Conservation (phyloP, 768 basidiomycete species). For the Pleurotus cornucopiae region DNA sequence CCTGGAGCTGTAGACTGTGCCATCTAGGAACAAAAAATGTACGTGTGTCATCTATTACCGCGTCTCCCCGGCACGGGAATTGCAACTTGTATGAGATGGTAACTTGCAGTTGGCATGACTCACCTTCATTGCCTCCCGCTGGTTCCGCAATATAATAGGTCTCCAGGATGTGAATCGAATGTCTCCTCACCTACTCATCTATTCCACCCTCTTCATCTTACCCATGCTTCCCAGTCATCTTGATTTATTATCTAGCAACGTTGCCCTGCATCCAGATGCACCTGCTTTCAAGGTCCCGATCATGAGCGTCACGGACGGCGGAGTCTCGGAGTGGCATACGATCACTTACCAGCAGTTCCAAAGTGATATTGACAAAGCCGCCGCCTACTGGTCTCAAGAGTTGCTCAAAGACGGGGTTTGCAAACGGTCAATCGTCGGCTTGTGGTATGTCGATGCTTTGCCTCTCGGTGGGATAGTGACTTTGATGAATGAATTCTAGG, state of each 20-base stretch:
- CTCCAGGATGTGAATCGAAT: background rate
- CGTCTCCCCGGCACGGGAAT: background rate
- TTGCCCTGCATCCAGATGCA: background rate
- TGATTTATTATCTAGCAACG: background rate
- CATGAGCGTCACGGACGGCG: background rate
- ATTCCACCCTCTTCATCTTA: background rate
- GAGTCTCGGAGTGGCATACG: conserved; percentile 15
- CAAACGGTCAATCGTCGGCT: conserved; percentile 50
- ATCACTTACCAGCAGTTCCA: conserved; percentile 40
- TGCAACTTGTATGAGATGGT: conserved; percentile 3
- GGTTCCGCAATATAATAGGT: background rate
- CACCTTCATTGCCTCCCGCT: conserved; percentile 3
- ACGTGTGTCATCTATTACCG: conserved; percentile 2
- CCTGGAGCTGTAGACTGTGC: background rate
- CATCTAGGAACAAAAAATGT: background rate
- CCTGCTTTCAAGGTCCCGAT: conserved; percentile 2
- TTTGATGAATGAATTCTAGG: conserved; percentile 32
- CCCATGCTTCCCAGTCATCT: conserved; percentile 1
- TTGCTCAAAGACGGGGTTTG: conserved; percentile 37
- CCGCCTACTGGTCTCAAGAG: conserved; percentile 47
- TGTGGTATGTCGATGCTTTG: conserved; percentile 43
- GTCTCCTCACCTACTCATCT: background rate
- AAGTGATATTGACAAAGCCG: conserved; percentile 50
- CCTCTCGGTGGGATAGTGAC: conserved; percentile 1
- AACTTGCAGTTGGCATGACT: conserved; percentile 9